phyloP scores from a whole-genome alignment of 371 early-diverging fungal genomes.

The Modicella reniformis region DNA sequence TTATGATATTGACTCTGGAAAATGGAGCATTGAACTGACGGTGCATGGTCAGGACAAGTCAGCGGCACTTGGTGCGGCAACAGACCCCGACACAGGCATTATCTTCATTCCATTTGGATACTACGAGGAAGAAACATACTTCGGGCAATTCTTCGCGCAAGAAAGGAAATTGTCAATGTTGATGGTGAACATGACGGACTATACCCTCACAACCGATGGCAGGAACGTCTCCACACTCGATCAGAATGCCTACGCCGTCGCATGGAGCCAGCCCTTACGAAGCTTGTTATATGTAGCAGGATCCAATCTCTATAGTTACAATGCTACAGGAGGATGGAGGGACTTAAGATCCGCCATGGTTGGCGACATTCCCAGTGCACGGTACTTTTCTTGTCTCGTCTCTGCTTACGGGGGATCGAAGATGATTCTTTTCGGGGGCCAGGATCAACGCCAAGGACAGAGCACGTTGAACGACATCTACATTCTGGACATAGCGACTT shows the following conservation, averaged over 20 bases:
- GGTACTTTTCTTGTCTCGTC: constrained; percentile 23
- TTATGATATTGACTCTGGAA: background rate
- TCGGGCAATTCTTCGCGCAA: too few species aligned
- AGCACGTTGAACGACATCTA: background rate
- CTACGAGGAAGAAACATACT: too few species aligned
- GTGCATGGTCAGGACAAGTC: too few species aligned
- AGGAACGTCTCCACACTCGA: background rate
- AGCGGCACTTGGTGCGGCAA: background rate
- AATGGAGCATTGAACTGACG: background rate
- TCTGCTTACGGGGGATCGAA: constrained; percentile 24
- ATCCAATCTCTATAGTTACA: constrained; percentile 15
- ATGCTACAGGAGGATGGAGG: constrained; percentile 8
- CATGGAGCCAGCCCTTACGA: constrained; percentile 20
- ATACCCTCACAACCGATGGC: background rate
- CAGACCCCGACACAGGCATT: constrained; percentile 1
- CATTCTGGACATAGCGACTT: background rate
- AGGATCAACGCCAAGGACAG: too few species aligned
- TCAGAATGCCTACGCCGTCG: constrained; percentile 13
- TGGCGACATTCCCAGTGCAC: constrained; percentile 7
- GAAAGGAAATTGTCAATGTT: too few species aligned
- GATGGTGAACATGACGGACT: background rate
- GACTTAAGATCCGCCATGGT: background rate
- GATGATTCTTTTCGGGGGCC: constrained; percentile 32
- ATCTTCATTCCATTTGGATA: constrained; percentile 14
- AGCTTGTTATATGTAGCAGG: constrained; percentile 25